These are phyloP conservation scores for Erodium texanum DNA, from an alignment of 441 rosid genomes.

Conservation along the genomic window DNA sequence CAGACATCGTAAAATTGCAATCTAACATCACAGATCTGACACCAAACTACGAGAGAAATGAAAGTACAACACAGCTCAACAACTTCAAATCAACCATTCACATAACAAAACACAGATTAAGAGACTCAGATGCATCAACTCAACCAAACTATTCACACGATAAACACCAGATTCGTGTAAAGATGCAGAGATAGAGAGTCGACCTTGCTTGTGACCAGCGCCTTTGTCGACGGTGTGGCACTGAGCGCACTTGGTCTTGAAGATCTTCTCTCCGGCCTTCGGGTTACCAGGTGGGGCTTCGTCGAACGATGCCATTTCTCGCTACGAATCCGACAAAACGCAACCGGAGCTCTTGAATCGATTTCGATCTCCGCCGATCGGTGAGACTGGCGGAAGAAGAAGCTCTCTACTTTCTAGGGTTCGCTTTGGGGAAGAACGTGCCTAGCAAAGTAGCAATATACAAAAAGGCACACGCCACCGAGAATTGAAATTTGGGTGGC, in stretches of 20 bases:
- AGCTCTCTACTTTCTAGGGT: neutral
- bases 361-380: neutral
- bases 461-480: neutral
- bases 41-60: too few relatives aligned
- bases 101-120: too few relatives aligned
- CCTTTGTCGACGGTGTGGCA: constrained; percentile 42
- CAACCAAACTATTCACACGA: too few relatives aligned
- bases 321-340: neutral
- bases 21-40: too few relatives aligned
- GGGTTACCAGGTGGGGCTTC: constrained; percentile 35
- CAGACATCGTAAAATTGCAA: too few relatives aligned
- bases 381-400: too few relatives aligned
- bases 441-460: too few relatives aligned
- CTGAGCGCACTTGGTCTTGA: constrained; percentile 39
- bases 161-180: too few relatives aligned
- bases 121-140: too few relatives aligned
- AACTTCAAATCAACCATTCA: too few relatives aligned
- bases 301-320: constrained; percentile 25
- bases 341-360: neutral
- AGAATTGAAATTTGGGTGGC: neutral
- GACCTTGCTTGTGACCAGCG: constrained; percentile 46
- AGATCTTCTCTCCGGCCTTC: constrained; percentile 39
- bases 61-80: too few relatives aligned
- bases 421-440: neutral
- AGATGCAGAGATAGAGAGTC: neutral